These are phyloP conservation scores for Phytopythium delawarense DNA, from an alignment of 352 stramenopile species.

Conservation along the genomic window DNA sequence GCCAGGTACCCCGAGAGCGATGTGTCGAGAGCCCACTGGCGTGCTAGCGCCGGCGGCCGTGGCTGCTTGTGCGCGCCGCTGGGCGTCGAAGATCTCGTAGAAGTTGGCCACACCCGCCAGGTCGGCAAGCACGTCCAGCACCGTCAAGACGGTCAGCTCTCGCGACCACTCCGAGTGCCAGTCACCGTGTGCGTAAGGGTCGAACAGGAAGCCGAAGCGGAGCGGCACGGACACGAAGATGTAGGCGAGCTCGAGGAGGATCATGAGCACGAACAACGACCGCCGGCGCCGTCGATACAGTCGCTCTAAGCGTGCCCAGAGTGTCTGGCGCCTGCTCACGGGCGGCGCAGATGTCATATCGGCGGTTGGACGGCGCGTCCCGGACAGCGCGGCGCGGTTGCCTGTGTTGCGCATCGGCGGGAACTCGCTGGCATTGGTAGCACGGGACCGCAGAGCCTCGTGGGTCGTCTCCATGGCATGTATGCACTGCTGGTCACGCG, in stretches of 20 bases:
- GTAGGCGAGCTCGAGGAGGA: constrained; percentile 40
- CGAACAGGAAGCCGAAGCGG: constrained; percentile 66
- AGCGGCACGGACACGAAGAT: constrained; percentile 52
- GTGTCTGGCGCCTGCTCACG: background rate
- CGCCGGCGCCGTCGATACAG: constrained; percentile 10
- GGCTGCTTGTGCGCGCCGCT: constrained; percentile 36
- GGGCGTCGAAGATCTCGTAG: constrained; percentile 43
- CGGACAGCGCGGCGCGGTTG: background rate
- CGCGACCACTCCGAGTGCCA: constrained; percentile 32
- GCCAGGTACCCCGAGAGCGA: background rate
- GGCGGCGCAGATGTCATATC: constrained; percentile 4
- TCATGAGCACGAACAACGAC: constrained; percentile 20
- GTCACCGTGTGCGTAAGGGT: constrained; percentile 26
- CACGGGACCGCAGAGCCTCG: background rate
- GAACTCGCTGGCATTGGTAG: constrained; percentile 26
- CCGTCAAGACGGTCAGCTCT: constrained; percentile 43
- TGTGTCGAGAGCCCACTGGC: constrained; percentile 18
- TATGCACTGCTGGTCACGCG: background rate
- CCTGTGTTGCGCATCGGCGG: constrained; percentile 14
- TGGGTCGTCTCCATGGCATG: background rate
- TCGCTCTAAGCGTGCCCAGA: background rate
- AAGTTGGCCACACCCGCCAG: constrained; percentile 34
- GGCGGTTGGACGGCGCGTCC: background rate
- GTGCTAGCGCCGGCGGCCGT: constrained; percentile 18
- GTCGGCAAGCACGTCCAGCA: constrained; percentile 49